A percentile compares a stretch with the other conserved stretches of the same genome.
Evolutionary conservation across 129 eudicot species (phyloP).

Genomic region (Lonicera japonica): DNA sequence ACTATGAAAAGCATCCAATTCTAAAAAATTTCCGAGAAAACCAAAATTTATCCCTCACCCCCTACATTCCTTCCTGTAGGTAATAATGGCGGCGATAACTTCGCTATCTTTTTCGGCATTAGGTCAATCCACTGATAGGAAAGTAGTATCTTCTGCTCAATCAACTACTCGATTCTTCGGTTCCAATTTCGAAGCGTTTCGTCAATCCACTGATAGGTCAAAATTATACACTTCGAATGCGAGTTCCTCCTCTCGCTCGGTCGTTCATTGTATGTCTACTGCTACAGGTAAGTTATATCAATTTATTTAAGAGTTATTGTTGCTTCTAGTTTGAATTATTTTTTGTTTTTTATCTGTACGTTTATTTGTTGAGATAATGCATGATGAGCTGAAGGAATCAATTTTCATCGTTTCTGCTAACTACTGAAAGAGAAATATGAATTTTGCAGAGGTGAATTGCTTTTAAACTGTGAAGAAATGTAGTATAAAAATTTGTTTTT

Average conservation of each 20-base stretch:
- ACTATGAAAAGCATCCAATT: neutral
- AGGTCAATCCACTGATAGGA: slow-evolving; percentile 46
- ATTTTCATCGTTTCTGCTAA: neutral
- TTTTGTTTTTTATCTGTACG: neutral
- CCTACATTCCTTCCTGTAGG: neutral
- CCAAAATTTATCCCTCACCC: neutral
- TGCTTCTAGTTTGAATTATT: neutral
- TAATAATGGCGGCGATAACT: slow-evolving; percentile 70
- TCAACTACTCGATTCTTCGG: slow-evolving; percentile 23
- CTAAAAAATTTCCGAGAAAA: no score
- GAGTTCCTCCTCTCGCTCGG: slow-evolving; percentile 23
- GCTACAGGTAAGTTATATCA: slow-evolving; percentile 32
- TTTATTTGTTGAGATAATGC: neutral
- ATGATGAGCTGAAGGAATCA: neutral
- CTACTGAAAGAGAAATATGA: no score
- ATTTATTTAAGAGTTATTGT: no score
- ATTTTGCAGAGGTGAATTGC: no score
- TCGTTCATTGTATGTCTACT: slow-evolving; percentile 73
- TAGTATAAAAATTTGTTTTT: no score
- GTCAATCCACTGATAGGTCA: slow-evolving; percentile 19
- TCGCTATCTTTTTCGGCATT: slow-evolving; percentile 46
- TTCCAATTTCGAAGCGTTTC: slow-evolving; percentile 31
- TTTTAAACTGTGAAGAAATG: no score
- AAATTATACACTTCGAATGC: no score
- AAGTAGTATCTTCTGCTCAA: slow-evolving; percentile 21